Base-by-base conservation (phyloP, 2,329 filamentous ascomycete genomes). In the Diaporthe batatas region DNA sequence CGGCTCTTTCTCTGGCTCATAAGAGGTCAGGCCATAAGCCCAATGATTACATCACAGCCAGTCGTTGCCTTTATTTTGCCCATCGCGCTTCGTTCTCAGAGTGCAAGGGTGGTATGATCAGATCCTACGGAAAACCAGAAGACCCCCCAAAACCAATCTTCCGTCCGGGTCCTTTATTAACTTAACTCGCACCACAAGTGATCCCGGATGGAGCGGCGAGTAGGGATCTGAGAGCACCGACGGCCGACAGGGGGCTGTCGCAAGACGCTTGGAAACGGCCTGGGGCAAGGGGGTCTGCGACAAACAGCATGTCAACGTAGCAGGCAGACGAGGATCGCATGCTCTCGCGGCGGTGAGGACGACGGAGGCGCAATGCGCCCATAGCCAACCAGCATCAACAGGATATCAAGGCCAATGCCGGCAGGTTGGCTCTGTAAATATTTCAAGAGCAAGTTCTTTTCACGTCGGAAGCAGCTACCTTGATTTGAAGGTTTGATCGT, bases 401-500 rank as follows among this genome's bases (percentile, higher is more conserved):
- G 49, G 23, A 47, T 10, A 32, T 14, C 7, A 11, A 12, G 25
- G 23, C 29, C 21, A 23, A 18, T 25, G 42, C 44, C 21, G 32
- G 36, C 16, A 18, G 21, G 6, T 47, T 23, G 12, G 39, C n/a
- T 44, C 5, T 39, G 29, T 23, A 32, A 44, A 2, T 14, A 51
- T 36, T n/a, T 36, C 29, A 49, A 36, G 21, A 23, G 36, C 51
- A 18, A 21, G 2, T 36, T 21, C 11, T 47, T n/a, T 25, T 51
- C 59, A 65, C 44, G 59, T 32, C 29, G 34, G 44, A 49, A 65
- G n/a, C 12, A 65, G 44, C 44, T 44, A 16, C 18, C 1, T 18
- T 29, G 12, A 54, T 12, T 57, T 68, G 70, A 49, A 72, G 62
- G 29, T 39, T 51, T 54, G 51, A 42, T 73, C 44, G 64, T 72